Evolutionary conservation across 345 rosid species (phyloP).

Genomic region (Xanthoceras sorbifolium): DNA sequence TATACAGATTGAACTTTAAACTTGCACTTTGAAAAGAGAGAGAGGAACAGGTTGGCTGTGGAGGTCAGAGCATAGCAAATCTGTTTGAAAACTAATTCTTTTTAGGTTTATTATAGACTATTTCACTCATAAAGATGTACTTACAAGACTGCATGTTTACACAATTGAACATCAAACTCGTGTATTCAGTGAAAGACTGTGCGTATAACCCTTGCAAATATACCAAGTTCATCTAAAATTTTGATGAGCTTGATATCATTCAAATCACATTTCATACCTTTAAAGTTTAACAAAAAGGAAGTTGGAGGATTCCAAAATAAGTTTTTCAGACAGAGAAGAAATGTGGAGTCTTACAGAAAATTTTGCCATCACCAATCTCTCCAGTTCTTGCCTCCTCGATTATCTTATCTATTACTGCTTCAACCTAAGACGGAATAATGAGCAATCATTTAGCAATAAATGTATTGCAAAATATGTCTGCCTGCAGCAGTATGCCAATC

Average conservation of each 20-base stretch:
- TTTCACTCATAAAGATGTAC: neutral
- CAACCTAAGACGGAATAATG: conserved; percentile 50
- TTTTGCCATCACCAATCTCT: conserved; percentile 93
- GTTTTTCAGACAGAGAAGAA: neutral
- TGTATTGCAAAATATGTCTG: neutral
- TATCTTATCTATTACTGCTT: conserved; percentile 69
- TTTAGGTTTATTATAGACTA: neutral
- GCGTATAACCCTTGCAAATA: neutral
- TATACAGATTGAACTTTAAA: neutral
- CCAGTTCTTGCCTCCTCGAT: conserved; percentile 78
- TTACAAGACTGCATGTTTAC: neutral
- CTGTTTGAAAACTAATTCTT: neutral
- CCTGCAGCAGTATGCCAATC: neutral
- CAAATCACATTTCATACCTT: neutral
- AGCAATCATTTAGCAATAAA: neutral
- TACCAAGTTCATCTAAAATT: neutral
- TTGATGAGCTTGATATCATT: neutral
- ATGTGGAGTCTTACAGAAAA: conserved; percentile 52
- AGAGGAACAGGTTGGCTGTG: neutral
- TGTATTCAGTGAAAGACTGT: neutral
- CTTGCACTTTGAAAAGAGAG: neutral
- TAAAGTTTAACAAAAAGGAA: conserved; percentile 11
- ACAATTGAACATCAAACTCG: neutral
- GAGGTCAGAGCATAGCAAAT: neutral
- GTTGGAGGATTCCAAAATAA: neutral